Base-by-base conservation (phyloP, 306 rosid species). In the Gleditsia sinensis region DNA sequence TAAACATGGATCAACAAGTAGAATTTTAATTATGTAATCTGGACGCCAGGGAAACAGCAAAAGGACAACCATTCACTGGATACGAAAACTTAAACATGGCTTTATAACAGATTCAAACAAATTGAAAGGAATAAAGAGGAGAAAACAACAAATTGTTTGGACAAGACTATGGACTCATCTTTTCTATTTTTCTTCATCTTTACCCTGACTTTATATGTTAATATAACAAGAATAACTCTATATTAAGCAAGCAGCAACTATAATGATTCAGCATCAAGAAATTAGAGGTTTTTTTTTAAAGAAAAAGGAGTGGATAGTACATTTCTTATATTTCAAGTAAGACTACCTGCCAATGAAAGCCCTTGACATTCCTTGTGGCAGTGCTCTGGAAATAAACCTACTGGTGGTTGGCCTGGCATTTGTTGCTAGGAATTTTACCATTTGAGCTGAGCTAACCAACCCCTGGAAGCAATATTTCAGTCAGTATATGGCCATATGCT, bases 301-400 rank as follows among this genome's bases (percentile, higher is more conserved):
- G 1, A 25, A n/a, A 67, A 0, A 32, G 8, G 13, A 30, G 21
- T 7, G 25, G 16, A 48, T 32, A 25, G 60, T 24, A 76, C 23
- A 20, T 19, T 43, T 80, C 39, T 13, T 13, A 40, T 45, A 78
- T 25, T 36, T 50, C 34, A 50, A 73, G 9, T 58, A 78, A 77
- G 80, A 67, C 60, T 75, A 94, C 98, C 98, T 94, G 87, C 98
- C 98, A 79, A 94, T 86, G 83, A 91, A 91, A 70, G 97, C 86
- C 81, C 97, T 90, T 20, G 97, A 94, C 21, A 89, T 56, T 79
- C 80, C 91, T 77, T 89, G 91, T 8, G 97, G 97, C 75, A 94
- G 77, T 37, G 81, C 33, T 65, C 92, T 86, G 64, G 92, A 89
- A 56, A 94, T 83, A 61, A 84, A 80, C 86, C 97, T 88, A 63